These are phyloP conservation scores for Cyberlindnera nakhonratchasimensis DNA, from an alignment of 805 yeast species.

Conservation along the genomic window DNA sequence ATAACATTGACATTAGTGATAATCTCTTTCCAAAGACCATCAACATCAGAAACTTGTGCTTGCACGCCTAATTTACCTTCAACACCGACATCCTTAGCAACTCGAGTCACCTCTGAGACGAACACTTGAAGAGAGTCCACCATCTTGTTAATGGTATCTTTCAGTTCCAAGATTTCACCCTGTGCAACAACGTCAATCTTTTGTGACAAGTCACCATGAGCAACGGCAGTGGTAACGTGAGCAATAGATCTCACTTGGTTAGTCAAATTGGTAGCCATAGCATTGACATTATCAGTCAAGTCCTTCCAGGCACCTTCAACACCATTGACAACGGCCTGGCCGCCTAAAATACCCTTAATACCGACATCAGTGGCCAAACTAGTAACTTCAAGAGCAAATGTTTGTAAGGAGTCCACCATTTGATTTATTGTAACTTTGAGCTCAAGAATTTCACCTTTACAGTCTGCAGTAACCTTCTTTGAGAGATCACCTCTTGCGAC, in stretches of 20 bases:
- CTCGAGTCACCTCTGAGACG: conserved; percentile 85
- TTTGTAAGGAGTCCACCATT: conserved; percentile 89
- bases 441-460: conserved; percentile 86
- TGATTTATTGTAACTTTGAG: conserved; percentile 82
- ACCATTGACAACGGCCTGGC: conserved; percentile 85
- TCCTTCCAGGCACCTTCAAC: conserved; percentile 93
- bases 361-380: conserved; percentile 91
- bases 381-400: conserved; percentile 85
- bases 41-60: conserved; percentile 87
- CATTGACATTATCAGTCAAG: conserved; percentile 84
- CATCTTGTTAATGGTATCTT: conserved; percentile 86
- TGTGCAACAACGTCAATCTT: conserved; percentile 88
- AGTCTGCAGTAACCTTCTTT: conserved; percentile 82
- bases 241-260: conserved; percentile 92
- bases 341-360: conserved; percentile 88
- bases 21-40: conserved; percentile 89
- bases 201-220: conserved; percentile 88
- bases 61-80: conserved; percentile 91
- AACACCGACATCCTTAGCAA: conserved; percentile 89
- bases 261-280: conserved; percentile 88
- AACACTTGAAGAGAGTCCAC: conserved; percentile 86
- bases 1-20: conserved; percentile 88
- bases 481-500: conserved; percentile 89
- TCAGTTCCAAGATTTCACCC: conserved; percentile 83
- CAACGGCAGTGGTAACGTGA: conserved; percentile 89